Evolutionary conservation across 2,329 filamentous ascomycete species (phyloP), one percentile per base, ranked within the genome.

Genomic region (Fusarium nurragi): DNA sequence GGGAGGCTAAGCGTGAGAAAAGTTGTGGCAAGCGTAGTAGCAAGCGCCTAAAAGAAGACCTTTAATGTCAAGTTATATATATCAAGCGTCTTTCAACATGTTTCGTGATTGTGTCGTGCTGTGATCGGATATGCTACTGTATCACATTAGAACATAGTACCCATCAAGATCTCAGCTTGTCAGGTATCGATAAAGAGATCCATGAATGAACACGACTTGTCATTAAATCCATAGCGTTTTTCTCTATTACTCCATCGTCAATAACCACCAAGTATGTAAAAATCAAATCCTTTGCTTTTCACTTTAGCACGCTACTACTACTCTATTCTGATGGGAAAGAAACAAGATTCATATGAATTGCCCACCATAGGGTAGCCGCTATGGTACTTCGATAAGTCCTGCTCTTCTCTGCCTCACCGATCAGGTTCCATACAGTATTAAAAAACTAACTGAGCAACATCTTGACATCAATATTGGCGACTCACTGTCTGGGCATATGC

Each of bases 31-130:
- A 65, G 54, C 47, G 54, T 48, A 36, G 50, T 46, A 63, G 62
- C 44, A 25, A 66, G 37, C 40, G 26, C 63, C 56, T 53, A 64
- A 63, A 66, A 67, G 38, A 61, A 53, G 45, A 54, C 38, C 40
- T 37, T 41, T 52, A 65, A 66, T 46, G 62, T 50, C 62, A 52
- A 51, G 22, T 51, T 48, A 45, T 41, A 59, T 18, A 63, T 38
- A 61, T 34, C 5, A 12, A 47, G 41, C 18, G 23, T 26, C 5
- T 53, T 13, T 22, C 39, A 25, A 14, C 26, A 12, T 18, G 7
- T 28, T 4, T 2, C 11, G 38, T 46, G 30, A n/a, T 13, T 34
- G 22, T 32, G 39, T 21, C 18, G 11, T 23, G 12, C 8, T 22
- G 4, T 54, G 22, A 36, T 19, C 26, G 21, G 18, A 5, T 7